These are phyloP conservation scores for Pyrenophora seminiperda DNA, from an alignment of 2,329 filamentous ascomycete species.

Conservation along the genomic window DNA sequence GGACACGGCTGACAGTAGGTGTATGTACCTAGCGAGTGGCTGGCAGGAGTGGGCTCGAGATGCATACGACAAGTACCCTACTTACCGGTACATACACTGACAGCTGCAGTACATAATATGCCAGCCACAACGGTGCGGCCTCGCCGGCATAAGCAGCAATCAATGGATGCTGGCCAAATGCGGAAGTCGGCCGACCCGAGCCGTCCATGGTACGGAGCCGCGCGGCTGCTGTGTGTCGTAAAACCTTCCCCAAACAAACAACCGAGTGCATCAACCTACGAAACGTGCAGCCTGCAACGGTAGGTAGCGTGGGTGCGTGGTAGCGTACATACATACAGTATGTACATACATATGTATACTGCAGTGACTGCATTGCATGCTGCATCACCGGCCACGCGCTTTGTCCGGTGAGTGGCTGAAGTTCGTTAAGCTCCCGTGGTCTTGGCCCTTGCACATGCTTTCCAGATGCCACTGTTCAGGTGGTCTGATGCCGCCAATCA, in stretches of 20 bases:
- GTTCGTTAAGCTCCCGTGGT: no score
- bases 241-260: constrained; percentile 4
- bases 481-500: not conserved
- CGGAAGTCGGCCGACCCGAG: constrained; percentile 16
- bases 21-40: no score
- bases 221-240: constrained; percentile 15
- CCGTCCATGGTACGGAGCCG: constrained; percentile 13
- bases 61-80: not conserved
- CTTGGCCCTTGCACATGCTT: no score
- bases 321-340: no score
- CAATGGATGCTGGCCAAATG: not conserved
- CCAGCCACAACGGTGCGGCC: no score
- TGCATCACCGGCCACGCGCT: constrained; percentile 2
- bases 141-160: no score
- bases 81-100: no score
- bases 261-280: constrained; percentile 1
- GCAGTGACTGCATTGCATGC: constrained; percentile 10
- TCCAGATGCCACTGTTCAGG: no score
- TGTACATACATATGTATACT: not conserved
- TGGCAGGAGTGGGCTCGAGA: no score
- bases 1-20: not conserved
- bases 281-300: no score
- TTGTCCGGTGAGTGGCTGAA: not conserved
- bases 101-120: no score
- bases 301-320: no score